phyloP scores from a whole-genome alignment of 163 green algal genomes.

The Picocystis sp. region DNA sequence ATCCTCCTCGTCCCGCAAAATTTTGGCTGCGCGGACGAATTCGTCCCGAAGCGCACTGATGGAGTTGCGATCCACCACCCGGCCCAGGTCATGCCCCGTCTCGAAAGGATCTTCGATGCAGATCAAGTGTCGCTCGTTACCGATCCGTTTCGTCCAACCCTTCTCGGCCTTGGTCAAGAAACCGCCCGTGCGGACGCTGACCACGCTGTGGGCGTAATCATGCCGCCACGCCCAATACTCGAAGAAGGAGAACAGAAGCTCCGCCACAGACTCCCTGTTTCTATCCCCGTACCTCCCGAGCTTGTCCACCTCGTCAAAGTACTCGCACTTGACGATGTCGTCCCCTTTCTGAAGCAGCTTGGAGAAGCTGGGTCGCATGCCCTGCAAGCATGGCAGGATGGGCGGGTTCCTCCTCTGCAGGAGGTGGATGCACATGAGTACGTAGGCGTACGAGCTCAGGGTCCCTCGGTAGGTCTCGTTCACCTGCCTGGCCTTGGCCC shows the following conservation, averaged over 20 bases:
- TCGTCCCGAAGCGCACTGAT: conserved; percentile 53
- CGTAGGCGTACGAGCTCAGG: conserved; percentile 76
- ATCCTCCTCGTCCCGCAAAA: conserved; percentile 39
- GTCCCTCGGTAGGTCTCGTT: conserved; percentile 80
- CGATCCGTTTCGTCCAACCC: conserved; percentile 67
- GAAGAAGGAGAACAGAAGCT: conserved; percentile 70
- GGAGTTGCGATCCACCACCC: conserved; percentile 55
- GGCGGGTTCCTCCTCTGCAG: conserved; percentile 59
- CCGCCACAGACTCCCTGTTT: conserved; percentile 59
- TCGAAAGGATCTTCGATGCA: conserved; percentile 84
- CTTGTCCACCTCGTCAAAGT: conserved; percentile 35
- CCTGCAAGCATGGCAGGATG: conserved; percentile 39
- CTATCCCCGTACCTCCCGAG: conserved; percentile 40
- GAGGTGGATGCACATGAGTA: conserved; percentile 73
- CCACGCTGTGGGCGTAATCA: conserved; percentile 60
- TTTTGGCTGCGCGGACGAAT: conserved; percentile 52
- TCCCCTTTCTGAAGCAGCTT: conserved; percentile 9
- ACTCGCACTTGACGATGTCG: conserved; percentile 29
- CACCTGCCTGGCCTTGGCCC: conserved; percentile 65
- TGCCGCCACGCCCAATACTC: conserved; percentile 79
- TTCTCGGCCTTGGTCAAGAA: conserved; percentile 38
- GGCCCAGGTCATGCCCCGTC: conserved; percentile 70
- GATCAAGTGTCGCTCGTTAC: conserved; percentile 74
- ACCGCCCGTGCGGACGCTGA: conserved; percentile 44
- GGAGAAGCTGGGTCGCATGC: conserved; percentile 11